A percentile compares a stretch with the other conserved stretches of the same genome.
Evolutionary conservation across 352 stramenopile genomes (phyloP).

Genomic region (Phytophthora capsici): DNA sequence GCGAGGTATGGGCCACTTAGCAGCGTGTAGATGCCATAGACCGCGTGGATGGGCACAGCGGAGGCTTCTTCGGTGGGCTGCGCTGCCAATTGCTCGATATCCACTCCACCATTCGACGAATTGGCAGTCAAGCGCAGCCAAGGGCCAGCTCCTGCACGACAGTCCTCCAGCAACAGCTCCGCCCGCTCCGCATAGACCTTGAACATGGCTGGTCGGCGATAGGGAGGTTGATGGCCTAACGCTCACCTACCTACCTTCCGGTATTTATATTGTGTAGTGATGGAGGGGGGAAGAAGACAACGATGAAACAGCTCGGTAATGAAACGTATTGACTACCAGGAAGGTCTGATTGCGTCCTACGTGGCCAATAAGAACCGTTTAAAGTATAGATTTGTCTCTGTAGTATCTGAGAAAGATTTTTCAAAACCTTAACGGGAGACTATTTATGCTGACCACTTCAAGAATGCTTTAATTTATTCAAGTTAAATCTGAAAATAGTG

Average conservation of each 20-base stretch:
- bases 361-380: too few relatives aligned
- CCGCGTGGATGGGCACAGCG: constrained; percentile 67
- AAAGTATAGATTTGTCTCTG: too few relatives aligned
- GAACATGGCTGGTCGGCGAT: constrained; percentile 75
- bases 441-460: constrained; percentile 5
- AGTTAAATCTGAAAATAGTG: constrained; percentile 30
- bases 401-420: background rate
- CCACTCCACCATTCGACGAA: constrained; percentile 28
- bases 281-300: constrained; percentile 12
- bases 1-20: constrained; percentile 74
- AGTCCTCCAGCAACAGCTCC: constrained; percentile 85
- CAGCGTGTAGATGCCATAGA: constrained; percentile 80
- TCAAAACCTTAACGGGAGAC: background rate
- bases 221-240: background rate
- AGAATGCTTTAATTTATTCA: constrained; percentile 2
- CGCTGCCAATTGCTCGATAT: constrained; percentile 31
- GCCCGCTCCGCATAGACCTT: constrained; percentile 75
- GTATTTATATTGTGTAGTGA: constrained; percentile 17
- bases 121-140: constrained; percentile 60
- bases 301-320: background rate
- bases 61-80: constrained; percentile 53
- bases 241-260: background rate
- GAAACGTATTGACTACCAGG: too few relatives aligned
- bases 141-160: constrained; percentile 62
- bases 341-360: too few relatives aligned